Conservation (phyloP, 371 early-diverging fungal genomes). For the Mortierella sp. region DNA sequence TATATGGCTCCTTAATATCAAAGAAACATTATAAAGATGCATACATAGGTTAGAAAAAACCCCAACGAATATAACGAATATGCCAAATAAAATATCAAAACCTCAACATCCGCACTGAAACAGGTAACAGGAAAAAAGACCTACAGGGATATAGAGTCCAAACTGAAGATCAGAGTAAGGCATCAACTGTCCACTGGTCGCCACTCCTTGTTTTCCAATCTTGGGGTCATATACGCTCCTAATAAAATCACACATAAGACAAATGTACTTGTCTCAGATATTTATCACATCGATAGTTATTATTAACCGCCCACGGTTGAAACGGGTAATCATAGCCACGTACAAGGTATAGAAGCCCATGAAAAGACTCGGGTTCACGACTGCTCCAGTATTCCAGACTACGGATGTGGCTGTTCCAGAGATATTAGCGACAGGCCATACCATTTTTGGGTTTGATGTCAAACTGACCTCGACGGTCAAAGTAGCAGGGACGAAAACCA, state of each 20-base stretch:
- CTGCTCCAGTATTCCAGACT: slow-evolving; percentile 38
- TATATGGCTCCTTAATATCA: slow-evolving; percentile 39
- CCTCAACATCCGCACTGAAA: not conserved
- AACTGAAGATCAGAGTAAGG: slow-evolving; percentile 27
- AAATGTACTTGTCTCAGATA: not conserved
- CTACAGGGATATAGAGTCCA: slow-evolving; percentile 15
- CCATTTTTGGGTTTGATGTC: slow-evolving; percentile 28
- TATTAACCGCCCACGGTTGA: no score
- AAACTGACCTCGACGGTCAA: slow-evolving; percentile 39
- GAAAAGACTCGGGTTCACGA: slow-evolving; percentile 15
- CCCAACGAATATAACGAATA: no score
- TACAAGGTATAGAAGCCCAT: slow-evolving; percentile 56
- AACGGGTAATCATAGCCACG: not conserved
- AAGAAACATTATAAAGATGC: not conserved
- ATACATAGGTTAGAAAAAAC: not conserved
- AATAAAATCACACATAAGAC: not conserved
- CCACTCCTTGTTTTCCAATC: slow-evolving; percentile 16
- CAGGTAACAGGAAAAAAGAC: not conserved
- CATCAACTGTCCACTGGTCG: slow-evolving; percentile 13
- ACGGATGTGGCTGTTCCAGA: slow-evolving; percentile 38
- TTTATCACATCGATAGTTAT: not conserved
- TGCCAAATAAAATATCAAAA: no score
- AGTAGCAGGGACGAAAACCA: slow-evolving; percentile 38
- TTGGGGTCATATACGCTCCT: slow-evolving; percentile 20
- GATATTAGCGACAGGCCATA: slow-evolving; percentile 47